phyloP scores from a whole-genome alignment of 768 basidiomycete species.

The Pulveroboletus sp. region DNA sequence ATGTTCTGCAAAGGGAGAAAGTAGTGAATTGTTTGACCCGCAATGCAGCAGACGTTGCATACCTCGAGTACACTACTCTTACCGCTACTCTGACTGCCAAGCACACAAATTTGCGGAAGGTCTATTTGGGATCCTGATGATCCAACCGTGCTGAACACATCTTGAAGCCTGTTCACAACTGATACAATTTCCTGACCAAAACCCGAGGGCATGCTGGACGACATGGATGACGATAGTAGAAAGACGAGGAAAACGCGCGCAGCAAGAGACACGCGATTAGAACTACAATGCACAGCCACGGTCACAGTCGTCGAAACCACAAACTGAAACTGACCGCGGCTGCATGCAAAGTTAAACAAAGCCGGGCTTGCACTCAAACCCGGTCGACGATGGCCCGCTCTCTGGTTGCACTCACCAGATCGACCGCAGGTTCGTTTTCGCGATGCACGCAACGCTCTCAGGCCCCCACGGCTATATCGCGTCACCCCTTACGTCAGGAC shows the following conservation, averaged over 20 bases:
- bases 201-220: conserved; percentile 44
- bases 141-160: conserved; percentile 84
- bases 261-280: conserved; percentile 21
- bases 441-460: neutral
- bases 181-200: conserved; percentile 79
- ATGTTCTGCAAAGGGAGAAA: conserved; percentile 62
- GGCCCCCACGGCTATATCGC: too few relatives aligned
- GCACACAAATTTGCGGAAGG: conserved; percentile 87
- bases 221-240: conserved; percentile 10
- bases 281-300: conserved; percentile 26
- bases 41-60: conserved; percentile 14
- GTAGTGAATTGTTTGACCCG: conserved; percentile 5
- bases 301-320: neutral
- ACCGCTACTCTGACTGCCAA: conserved; percentile 88
- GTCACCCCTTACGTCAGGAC: conserved; percentile 10
- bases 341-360: neutral
- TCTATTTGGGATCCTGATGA: conserved; percentile 75
- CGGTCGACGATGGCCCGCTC: neutral
- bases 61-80: conserved; percentile 94
- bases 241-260: conserved; percentile 11
- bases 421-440: neutral
- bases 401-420: neutral
- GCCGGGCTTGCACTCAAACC: neutral
- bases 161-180: conserved; percentile 85
- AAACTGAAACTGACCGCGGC: neutral